Evolutionary conservation across 371 early-diverging fungal genomes (phyloP), one percentile per base, ranked within the genome.

Genomic region (Apophysomyces trapeziformis): DNA sequence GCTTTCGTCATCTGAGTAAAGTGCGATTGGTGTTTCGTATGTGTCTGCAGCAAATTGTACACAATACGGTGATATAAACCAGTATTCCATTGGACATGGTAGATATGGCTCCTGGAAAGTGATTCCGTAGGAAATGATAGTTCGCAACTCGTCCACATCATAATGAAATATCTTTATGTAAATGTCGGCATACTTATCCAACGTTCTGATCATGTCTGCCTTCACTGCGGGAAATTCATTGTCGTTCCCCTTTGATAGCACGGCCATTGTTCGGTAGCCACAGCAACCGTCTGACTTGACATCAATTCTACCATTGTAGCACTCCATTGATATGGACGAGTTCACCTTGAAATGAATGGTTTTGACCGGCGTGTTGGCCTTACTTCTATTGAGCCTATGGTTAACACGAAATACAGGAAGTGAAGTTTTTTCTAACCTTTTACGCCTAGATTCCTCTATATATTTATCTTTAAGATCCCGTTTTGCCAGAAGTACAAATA

Each of bases 221-320:
- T 50, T 50, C 7, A 50, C 50, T 6, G 21, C 21, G 6, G 50
- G 50, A 50, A 50, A 50, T 5, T n/a, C 50, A 21, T 50, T 21
- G 2, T 58, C 57, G 1, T 58, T 58, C 6, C 39, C 68, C 37
- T 47, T 58, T 6, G 50, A 64, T 2, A 68, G 63, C 12, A 70
- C 69, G 4, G 57, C 60, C 5, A 50, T 50, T 18, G 50, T 50
- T 21, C 21, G 50, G 50, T 32, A 50, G 9, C 50, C 50, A 50
- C 50, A 50, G 21, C 50, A 50, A 9, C 50, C 21, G 21, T 50
- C 50, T 18, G 50, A 50, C 2, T 50, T 50, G 5, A 50, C 21
- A 21, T 50, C 50, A 50, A 50, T 50, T 7, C 21, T 50, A 50
- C 50, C 21, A 2, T 50, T 50, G 9, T 50, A 50, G 21, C 50